Conservation (phyloP, 371 early-diverging fungal genomes). For the Rhizopus microsporus region DNA sequence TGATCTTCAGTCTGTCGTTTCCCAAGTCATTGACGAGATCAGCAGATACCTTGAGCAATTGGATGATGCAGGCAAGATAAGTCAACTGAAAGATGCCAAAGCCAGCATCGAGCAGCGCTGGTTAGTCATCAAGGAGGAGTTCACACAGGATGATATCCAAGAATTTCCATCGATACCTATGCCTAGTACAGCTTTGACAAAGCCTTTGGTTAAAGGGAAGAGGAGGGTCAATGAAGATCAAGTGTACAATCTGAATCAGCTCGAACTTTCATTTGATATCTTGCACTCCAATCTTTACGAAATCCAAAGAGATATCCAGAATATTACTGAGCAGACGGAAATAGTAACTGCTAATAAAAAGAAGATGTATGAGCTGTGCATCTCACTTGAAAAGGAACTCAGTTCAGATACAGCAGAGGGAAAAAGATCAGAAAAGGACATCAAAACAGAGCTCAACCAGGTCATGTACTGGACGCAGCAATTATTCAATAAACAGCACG, state of each 20-base stretch:
- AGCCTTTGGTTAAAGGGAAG: background rate
- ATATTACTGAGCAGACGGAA: conserved; percentile 39
- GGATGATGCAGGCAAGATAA: background rate
- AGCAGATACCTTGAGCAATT: background rate
- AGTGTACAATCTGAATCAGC: conserved; percentile 45
- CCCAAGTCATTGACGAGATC: conserved; percentile 19
- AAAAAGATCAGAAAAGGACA: conserved; percentile 10
- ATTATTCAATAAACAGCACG: conserved; percentile 37
- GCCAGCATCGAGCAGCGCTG: conserved; percentile 23
- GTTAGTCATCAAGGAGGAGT: conserved; percentile 14
- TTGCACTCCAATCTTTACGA: conserved; percentile 58
- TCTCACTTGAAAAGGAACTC: conserved; percentile 42
- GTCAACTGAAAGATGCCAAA: conserved; percentile 6
- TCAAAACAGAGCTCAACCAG: conserved; percentile 32
- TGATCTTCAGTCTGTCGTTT: conserved; percentile 27
- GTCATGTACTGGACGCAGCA: conserved; percentile 34
- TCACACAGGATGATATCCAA: conserved; percentile 15
- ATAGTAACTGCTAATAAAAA: conserved; percentile 47
- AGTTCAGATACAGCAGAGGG: background rate
- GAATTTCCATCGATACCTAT: conserved; percentile 1
- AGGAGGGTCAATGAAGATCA: background rate
- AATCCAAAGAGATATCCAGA: conserved; percentile 56
- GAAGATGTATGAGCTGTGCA: conserved; percentile 52
- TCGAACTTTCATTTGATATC: conserved; percentile 61
- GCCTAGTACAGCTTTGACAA: background rate